Evolutionary conservation across 164 flowering plant genomes (phyloP), one percentile per base, ranked within the genome.

Genomic region (Pachysandra terminalis): DNA sequence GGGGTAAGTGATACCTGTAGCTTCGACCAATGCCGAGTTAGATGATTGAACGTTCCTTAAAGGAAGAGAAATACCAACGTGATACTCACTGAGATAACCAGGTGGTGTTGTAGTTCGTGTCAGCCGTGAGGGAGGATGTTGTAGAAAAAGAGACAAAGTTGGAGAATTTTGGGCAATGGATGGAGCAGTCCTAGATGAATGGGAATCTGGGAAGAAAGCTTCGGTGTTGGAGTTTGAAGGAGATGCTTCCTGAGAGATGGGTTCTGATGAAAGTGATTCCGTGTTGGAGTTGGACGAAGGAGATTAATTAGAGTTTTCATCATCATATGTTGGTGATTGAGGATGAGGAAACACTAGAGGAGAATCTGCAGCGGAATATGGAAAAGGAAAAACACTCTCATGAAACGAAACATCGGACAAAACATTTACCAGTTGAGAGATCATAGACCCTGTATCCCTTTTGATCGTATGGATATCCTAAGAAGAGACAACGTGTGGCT

Each of bases 301-400:
- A 60, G 41, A 21, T 48, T 56, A 22, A 41, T 28, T 25, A 41
- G 27, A 49, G 51, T 35, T 66, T 56, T 35, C 48, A 53, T 60
- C 61, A 73, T 63, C 65, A 56, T 59, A 61, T 0, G 53, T 28
- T 17, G 65, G 62, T 45, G 55, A 9, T 69, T 9, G 56, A 40
- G 40, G 19, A 22, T 40, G 45, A 52, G 64, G 48, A 51, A 72
- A 51, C 15, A 67, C 58, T 12, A 52, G 14, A 40, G 54, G 56
- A 28, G 32, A 12, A 45, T 25, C 1, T 55, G 26, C 26, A 10
- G 5, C 23, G 65, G 25, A 57, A 57, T 19, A 28, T 9, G 63
- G 68, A 53, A 68, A 68, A 16, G n/a, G 14, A 21, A 74, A 69
- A 74, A 65, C 73, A 52, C 53, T 53, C 10, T n/a, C n/a, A n/a